These are phyloP conservation scores for Clarireedia hainanense DNA, from an alignment of 2,329 filamentous ascomycete genomes.

Conservation along the genomic window DNA sequence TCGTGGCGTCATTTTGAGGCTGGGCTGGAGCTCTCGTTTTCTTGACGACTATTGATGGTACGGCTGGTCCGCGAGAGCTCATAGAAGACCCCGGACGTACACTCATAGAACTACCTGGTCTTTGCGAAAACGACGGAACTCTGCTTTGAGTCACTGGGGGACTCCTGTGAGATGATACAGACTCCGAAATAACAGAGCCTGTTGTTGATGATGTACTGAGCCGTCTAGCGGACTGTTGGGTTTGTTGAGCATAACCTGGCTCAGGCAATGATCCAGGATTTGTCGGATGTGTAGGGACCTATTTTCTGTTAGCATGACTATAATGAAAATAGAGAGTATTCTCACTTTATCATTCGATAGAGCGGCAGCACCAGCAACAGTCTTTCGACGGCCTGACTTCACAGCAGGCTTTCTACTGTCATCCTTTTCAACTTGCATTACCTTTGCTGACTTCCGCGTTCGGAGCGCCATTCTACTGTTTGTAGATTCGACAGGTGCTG, in stretches of 20 bases:
- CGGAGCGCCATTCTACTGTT: constrained; percentile 64
- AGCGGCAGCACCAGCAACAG: constrained; percentile 46
- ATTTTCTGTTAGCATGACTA: not conserved
- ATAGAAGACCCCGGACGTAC: constrained; percentile 36
- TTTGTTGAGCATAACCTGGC: constrained; percentile 20
- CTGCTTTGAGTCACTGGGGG: constrained; percentile 15
- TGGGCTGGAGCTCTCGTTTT: constrained; percentile 48
- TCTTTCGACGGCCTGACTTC: constrained; percentile 48
- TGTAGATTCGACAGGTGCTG: constrained; percentile 30
- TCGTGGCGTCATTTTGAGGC: constrained; percentile 33
- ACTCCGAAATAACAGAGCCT: constrained; percentile 25
- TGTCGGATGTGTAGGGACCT: not conserved
- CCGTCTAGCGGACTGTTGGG: constrained; percentile 29
- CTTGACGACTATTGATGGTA: constrained; percentile 41
- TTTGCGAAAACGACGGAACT: constrained; percentile 24
- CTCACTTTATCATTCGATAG: constrained; percentile 38
- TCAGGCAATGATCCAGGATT: constrained; percentile 27
- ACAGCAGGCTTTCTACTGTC: constrained; percentile 32
- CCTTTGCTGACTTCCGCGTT: constrained; percentile 54
- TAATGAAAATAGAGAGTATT: not conserved
- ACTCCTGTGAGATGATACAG: constrained; percentile 13
- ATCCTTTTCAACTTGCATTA: constrained; percentile 45
- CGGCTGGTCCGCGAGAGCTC: constrained; percentile 33
- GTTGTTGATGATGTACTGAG: constrained; percentile 38
- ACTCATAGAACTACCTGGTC: constrained; percentile 37